phyloP scores from a whole-genome alignment of 108 stramenopile species.

The Aurantiochytrium sp. region DNA sequence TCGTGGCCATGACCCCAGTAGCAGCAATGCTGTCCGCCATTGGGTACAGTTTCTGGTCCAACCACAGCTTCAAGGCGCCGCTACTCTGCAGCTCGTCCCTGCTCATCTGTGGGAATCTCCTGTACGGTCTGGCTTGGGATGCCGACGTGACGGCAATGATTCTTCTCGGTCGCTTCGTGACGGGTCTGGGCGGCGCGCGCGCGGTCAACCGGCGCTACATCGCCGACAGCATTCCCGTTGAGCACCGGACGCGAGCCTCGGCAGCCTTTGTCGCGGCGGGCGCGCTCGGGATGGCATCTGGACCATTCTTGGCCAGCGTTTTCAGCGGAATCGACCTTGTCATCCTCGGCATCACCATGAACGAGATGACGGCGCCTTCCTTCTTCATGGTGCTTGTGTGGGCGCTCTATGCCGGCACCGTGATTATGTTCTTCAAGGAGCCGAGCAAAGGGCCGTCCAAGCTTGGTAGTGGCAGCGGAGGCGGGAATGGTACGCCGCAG shows the following conservation, averaged over 20 bases:
- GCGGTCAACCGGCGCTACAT: conserved; percentile 84
- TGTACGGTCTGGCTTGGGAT: conserved; percentile 74
- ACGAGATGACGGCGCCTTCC: conserved; percentile 62
- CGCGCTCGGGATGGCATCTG: conserved; percentile 77
- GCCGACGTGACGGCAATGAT: conserved; percentile 71
- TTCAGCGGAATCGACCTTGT: conserved; percentile 55
- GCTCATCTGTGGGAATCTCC: conserved; percentile 66
- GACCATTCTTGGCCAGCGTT: conserved; percentile 70
- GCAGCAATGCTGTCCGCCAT: conserved; percentile 74
- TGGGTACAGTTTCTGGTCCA: conserved; percentile 77
- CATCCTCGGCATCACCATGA: conserved; percentile 35
- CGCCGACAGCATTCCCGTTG: conserved; percentile 71
- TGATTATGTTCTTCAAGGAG: conserved; percentile 69
- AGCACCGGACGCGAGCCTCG: conserved; percentile 71
- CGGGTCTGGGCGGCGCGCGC: conserved; percentile 78
- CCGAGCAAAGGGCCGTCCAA: conserved; percentile 51
- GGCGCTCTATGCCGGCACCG: conserved; percentile 54
- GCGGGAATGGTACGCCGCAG: no score
- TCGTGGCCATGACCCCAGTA: conserved; percentile 83
- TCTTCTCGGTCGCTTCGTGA: conserved; percentile 73
- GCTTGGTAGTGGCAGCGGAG: no score
- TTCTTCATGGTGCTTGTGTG: conserved; percentile 72
- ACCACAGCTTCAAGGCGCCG: conserved; percentile 71
- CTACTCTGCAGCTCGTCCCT: conserved; percentile 73
- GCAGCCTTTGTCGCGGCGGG: conserved; percentile 78